These are phyloP conservation scores for Bolboschoenus planiculmis DNA, from an alignment of 176 grass and related monocot genomes.

Conservation along the genomic window DNA sequence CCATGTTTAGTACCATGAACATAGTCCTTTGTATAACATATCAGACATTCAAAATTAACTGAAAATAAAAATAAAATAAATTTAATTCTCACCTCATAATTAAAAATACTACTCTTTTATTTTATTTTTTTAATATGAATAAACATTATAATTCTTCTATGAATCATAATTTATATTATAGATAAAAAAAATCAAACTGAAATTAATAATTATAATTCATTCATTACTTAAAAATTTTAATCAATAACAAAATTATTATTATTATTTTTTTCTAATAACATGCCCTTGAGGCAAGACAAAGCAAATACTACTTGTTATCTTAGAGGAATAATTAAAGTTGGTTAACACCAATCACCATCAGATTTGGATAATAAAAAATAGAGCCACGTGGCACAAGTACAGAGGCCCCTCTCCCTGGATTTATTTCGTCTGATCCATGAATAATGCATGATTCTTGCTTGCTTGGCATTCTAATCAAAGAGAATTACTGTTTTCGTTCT, in stretches of 20 bases:
- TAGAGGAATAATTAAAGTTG: not conserved
- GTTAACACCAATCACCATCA: no score
- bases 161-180: no score
- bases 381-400: not conserved
- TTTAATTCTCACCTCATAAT: not conserved
- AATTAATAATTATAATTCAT: no score
- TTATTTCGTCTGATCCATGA: constrained; percentile 5
- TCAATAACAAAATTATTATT: no score
- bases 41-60: no score
- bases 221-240: no score
- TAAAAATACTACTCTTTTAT: not conserved
- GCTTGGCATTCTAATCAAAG: not conserved
- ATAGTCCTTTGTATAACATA: no score
- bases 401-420: not conserved
- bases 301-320: not conserved
- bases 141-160: no score
- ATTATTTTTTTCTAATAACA: no score
- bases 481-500: not conserved
- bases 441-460: not conserved
- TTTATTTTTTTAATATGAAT: no score
- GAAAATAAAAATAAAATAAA: no score
- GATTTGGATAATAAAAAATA: not conserved
- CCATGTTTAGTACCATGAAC: not conserved
- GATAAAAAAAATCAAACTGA: no score
- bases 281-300: not conserved